phyloP scores from a whole-genome alignment of 1,284 basidiomycete genomes.

The Paramarasmius palmivorus region DNA sequence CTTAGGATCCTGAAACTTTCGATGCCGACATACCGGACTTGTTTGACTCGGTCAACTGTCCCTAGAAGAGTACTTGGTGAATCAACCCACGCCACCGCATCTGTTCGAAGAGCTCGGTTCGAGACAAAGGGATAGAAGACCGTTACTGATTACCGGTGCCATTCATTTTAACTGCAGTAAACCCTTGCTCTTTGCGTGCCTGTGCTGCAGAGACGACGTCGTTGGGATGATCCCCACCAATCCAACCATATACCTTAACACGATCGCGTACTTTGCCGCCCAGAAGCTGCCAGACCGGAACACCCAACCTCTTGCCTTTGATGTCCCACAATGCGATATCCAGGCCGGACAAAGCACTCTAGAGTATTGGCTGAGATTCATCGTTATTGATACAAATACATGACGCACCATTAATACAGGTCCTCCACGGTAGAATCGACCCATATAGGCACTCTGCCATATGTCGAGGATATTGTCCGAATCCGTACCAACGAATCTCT shows the following conservation, averaged over 20 bases:
- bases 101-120: slow-evolving; percentile 23
- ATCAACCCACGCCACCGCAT: slow-evolving; percentile 47
- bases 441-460: slow-evolving; percentile 66
- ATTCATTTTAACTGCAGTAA: slow-evolving; percentile 82
- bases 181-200: slow-evolving; percentile 67
- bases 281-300: slow-evolving; percentile 74
- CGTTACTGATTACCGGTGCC: too few species aligned
- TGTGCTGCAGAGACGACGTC: slow-evolving; percentile 65
- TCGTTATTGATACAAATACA: neutral
- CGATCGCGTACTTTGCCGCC: slow-evolving; percentile 70
- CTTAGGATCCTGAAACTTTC: neutral
- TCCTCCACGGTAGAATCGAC: slow-evolving; percentile 74
- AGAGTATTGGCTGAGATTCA: neutral
- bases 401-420: slow-evolving; percentile 67
- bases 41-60: slow-evolving; percentile 62
- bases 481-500: slow-evolving; percentile 67
- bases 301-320: slow-evolving; percentile 77
- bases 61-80: slow-evolving; percentile 53
- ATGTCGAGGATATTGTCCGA: slow-evolving; percentile 74
- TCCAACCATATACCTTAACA: slow-evolving; percentile 66
- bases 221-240: slow-evolving; percentile 71
- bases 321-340: slow-evolving; percentile 70
- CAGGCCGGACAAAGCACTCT: slow-evolving; percentile 38
- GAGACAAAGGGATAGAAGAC: neutral
- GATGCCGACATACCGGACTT: slow-evolving; percentile 55